Evolutionary conservation across 495 filamentous ascomycete genomes (phyloP).

Genomic region (Aspergillus sclerotioniger): DNA sequence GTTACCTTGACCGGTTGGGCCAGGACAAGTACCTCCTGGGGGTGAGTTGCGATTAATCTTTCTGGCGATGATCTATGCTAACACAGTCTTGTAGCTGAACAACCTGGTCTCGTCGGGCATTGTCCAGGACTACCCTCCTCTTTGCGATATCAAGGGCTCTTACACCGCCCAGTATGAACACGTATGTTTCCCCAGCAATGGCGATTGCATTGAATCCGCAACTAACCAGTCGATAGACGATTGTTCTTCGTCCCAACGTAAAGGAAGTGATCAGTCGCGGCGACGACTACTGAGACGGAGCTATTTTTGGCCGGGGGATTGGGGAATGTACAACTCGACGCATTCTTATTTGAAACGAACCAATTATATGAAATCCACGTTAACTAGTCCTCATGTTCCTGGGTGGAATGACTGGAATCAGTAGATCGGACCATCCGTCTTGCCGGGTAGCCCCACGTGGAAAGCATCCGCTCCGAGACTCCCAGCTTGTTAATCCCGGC

Average conservation of each 20-base stretch:
- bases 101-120: constrained; percentile 81
- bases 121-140: constrained; percentile 84
- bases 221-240: constrained; percentile 59
- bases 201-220: not conserved
- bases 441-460: constrained; percentile 43
- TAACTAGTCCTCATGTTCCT: not conserved
- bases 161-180: constrained; percentile 96
- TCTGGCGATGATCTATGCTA: constrained; percentile 19
- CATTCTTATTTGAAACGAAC: not conserved
- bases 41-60: constrained; percentile 45
- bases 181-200: constrained; percentile 51
- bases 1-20: constrained; percentile 82
- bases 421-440: constrained; percentile 25
- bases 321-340: not conserved
- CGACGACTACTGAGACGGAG: constrained; percentile 69
- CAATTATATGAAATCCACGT: not conserved
- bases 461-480: constrained; percentile 26
- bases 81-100: constrained; percentile 62
- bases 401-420: not conserved
- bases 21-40: constrained; percentile 87
- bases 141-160: constrained; percentile 89
- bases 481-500: constrained; percentile 17
- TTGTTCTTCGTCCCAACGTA: constrained; percentile 78
- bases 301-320: not conserved
- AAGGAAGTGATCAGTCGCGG: constrained; percentile 94